These are phyloP conservation scores for Besnoitia besnoiti DNA, from an alignment of 169 alveolate genomes.

Conservation along the genomic window DNA sequence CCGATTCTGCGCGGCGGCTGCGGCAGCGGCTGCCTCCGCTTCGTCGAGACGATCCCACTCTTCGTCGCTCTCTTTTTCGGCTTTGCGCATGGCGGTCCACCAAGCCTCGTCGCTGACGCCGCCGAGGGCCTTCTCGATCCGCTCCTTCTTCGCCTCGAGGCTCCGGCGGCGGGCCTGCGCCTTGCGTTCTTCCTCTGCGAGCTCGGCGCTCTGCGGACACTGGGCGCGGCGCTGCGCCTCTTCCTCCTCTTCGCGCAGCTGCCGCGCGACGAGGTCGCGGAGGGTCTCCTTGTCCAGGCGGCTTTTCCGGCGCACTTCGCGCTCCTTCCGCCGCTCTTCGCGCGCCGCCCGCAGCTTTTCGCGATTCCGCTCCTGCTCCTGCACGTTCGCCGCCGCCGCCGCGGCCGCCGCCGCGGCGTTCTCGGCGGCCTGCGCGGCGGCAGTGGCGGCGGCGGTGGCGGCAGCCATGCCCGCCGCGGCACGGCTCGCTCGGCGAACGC, in stretches of 20 bases:
- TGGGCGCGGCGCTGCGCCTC: neutral
- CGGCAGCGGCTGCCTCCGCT: neutral
- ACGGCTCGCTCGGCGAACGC: slow-evolving; percentile 7
- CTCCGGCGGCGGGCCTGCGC: neutral
- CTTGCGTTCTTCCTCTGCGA: neutral
- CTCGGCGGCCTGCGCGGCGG: slow-evolving; percentile 36
- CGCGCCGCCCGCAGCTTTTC: slow-evolving; percentile 2
- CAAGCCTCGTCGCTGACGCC: neutral
- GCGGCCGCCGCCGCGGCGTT: slow-evolving; percentile 38
- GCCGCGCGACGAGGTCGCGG: neutral
- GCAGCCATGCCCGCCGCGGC: slow-evolving; percentile 28
- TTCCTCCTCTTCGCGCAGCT: neutral
- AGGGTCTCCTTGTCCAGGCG: neutral
- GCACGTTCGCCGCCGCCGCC: neutral
- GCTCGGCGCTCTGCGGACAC: neutral
- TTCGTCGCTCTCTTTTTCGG: neutral
- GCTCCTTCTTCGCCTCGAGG: neutral
- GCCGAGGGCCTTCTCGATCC: neutral
- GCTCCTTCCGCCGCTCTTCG: neutral
- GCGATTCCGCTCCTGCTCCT: neutral
- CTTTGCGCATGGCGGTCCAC: neutral
- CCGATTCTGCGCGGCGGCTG: neutral
- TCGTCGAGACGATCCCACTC: neutral
- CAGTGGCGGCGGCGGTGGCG: slow-evolving; percentile 3
- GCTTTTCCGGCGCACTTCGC: slow-evolving; percentile 9